phyloP scores from a whole-genome alignment of 2,329 filamentous ascomycete genomes.

The Biscogniauxia marginata region DNA sequence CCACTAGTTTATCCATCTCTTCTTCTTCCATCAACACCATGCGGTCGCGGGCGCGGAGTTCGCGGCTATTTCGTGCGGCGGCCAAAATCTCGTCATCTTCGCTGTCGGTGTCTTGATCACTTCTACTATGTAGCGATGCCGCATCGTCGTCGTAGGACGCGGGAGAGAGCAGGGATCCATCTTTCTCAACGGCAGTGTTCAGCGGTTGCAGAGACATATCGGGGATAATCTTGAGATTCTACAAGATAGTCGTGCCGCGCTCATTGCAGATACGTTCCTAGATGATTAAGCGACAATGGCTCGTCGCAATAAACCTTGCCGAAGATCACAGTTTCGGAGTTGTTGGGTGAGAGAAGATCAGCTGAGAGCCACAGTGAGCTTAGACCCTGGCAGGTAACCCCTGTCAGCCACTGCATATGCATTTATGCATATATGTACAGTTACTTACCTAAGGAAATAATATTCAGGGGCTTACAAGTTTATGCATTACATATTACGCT shows the following conservation, averaged over 20 bases:
- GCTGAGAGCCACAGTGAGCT: no score
- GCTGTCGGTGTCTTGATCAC: constrained; percentile 73
- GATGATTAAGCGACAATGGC: neutral
- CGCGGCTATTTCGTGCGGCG: constrained; percentile 65
- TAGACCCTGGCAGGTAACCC: no score
- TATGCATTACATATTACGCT: no score
- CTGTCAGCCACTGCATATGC: no score
- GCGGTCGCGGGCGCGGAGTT: constrained; percentile 68
- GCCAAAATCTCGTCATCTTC: constrained; percentile 70
- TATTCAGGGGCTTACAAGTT: no score
- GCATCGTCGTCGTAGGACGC: constrained; percentile 68
- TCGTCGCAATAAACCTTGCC: no score
- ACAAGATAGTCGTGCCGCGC: constrained; percentile 1
- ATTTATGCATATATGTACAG: no score
- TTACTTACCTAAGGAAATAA: no score
- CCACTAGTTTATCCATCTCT: constrained; percentile 61
- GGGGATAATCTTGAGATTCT: constrained; percentile 5
- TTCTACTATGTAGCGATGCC: constrained; percentile 62
- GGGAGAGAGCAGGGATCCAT: constrained; percentile 58
- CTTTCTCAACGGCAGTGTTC: constrained; percentile 29
- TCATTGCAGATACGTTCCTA: constrained; percentile 8
- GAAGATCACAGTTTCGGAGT: no score
- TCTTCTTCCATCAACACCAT: constrained; percentile 75
- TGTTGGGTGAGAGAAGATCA: no score
- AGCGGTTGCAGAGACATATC: constrained; percentile 31